These are phyloP conservation scores for Kazachstania sp. DNA, from an alignment of 1,139 yeast genomes.

Conservation along the genomic window DNA sequence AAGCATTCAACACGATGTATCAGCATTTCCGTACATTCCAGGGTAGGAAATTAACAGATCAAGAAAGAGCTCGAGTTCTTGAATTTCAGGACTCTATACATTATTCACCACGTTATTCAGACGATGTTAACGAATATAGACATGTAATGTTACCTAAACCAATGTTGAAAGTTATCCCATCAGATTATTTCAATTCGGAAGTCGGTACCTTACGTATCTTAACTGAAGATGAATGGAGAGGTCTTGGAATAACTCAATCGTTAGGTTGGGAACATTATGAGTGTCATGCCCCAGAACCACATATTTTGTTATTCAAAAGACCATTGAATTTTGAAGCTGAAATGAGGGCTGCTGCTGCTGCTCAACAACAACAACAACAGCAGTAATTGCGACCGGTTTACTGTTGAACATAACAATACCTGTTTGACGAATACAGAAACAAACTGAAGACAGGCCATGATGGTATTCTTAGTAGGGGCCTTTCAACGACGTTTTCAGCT, in stretches of 20 bases:
- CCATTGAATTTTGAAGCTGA: slow-evolving; percentile 35
- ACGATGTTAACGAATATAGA: slow-evolving; percentile 81
- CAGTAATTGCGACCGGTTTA: not conserved
- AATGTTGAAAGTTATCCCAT: slow-evolving; percentile 92
- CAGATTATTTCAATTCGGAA: slow-evolving; percentile 89
- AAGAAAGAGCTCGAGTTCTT: slow-evolving; percentile 76
- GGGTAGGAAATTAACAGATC: slow-evolving; percentile 65
- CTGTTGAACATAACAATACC: not conserved
- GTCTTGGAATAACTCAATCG: slow-evolving; percentile 93
- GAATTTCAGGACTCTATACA: slow-evolving; percentile 93
- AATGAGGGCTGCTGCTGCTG: slow-evolving; percentile 25
- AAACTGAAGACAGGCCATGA: too few species aligned
- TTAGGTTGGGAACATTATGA: slow-evolving; percentile 98
- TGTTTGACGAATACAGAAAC: too few species aligned
- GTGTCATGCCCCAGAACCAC: slow-evolving; percentile 98
- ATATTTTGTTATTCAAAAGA: slow-evolving; percentile 80
- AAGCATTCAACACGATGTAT: slow-evolving; percentile 14
- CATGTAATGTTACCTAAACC: slow-evolving; percentile 96
- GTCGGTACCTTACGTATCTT: slow-evolving; percentile 89
- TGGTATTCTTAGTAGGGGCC: not conserved
- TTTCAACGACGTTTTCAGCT: too few species aligned
- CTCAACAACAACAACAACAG: slow-evolving; percentile 13
- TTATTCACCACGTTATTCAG: slow-evolving; percentile 85
- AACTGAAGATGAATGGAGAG: slow-evolving; percentile 97
- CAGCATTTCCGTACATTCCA: slow-evolving; percentile 32